These are phyloP conservation scores for Wickerhamiella bombiphila DNA, from an alignment of 805 yeast genomes.

Conservation along the genomic window DNA sequence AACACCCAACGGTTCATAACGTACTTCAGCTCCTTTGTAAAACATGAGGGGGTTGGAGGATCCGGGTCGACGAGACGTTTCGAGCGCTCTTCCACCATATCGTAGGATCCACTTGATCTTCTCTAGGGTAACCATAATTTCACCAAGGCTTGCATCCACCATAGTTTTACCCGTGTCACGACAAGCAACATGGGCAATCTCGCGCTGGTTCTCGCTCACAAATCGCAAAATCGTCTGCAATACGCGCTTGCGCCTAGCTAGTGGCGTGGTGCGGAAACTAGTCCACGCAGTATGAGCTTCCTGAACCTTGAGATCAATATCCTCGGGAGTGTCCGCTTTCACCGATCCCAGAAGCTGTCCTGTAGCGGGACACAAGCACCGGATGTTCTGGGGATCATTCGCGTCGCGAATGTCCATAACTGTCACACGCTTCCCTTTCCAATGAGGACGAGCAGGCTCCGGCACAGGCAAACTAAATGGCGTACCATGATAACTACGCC, in stretches of 20 bases:
- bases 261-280: conserved; percentile 38
- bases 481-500: conserved; percentile 6
- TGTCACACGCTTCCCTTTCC: conserved; percentile 75
- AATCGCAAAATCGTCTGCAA: conserved; percentile 56
- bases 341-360: conserved; percentile 75
- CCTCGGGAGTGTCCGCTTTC: conserved; percentile 45
- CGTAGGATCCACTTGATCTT: conserved; percentile 79
- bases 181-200: conserved; percentile 83
- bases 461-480: conserved; percentile 38
- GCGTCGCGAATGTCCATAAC: conserved; percentile 45
- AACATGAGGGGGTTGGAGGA: conserved; percentile 74
- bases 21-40: conserved; percentile 83
- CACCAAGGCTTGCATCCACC: conserved; percentile 84
- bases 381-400: conserved; percentile 53
- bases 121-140: conserved; percentile 86
- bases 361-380: conserved; percentile 91
- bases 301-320: conserved; percentile 53
- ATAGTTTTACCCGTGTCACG: conserved; percentile 93
- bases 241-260: conserved; percentile 54
- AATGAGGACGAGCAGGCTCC: conserved; percentile 68
- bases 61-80: conserved; percentile 67
- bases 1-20: conserved; percentile 84
- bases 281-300: conserved; percentile 41
- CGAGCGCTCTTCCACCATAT: conserved; percentile 62
- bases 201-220: conserved; percentile 68